Evolutionary conservation across 2,329 filamentous ascomycete species (phyloP).

Genomic region (Xylariaceae sp.): DNA sequence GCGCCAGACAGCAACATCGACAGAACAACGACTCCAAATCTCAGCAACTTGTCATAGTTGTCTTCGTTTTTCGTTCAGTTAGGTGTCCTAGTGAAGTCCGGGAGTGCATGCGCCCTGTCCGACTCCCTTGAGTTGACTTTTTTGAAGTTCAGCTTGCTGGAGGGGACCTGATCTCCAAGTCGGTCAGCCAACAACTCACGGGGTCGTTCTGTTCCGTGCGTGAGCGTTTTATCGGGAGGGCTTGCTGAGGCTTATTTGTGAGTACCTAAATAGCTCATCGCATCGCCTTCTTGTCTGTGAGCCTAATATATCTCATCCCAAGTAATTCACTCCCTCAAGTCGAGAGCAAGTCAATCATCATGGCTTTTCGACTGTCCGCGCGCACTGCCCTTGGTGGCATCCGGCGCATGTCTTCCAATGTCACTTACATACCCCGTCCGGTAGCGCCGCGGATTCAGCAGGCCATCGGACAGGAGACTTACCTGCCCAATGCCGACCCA

Average conservation of each 20-base stretch:
- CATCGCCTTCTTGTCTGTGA: background rate
- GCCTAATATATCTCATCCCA: background rate
- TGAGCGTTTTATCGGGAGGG: background rate
- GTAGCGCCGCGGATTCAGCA: constrained; percentile 21
- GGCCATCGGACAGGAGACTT: constrained; percentile 27
- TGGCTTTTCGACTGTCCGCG: constrained; percentile 27
- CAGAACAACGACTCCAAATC: background rate
- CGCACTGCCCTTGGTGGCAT: constrained; percentile 21
- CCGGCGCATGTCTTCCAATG: constrained; percentile 26
- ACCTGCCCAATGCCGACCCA: constrained; percentile 32
- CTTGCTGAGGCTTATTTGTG: background rate
- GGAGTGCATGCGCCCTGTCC: background rate
- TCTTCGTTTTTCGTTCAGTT: background rate
- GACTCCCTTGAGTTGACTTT: background rate
- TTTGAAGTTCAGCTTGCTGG: background rate
- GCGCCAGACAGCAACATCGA: background rate
- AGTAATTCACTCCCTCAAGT: background rate
- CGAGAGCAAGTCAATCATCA: constrained; percentile 19
- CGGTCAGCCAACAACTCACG: background rate
- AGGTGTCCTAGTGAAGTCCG: background rate
- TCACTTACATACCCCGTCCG: constrained; percentile 5
- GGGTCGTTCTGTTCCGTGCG: background rate
- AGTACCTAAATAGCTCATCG: background rate
- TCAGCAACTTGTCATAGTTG: background rate
- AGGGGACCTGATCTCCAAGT: background rate